Base-by-base conservation (phyloP, 129 eudicot species). In the Chrysanthemum seticuspe region DNA sequence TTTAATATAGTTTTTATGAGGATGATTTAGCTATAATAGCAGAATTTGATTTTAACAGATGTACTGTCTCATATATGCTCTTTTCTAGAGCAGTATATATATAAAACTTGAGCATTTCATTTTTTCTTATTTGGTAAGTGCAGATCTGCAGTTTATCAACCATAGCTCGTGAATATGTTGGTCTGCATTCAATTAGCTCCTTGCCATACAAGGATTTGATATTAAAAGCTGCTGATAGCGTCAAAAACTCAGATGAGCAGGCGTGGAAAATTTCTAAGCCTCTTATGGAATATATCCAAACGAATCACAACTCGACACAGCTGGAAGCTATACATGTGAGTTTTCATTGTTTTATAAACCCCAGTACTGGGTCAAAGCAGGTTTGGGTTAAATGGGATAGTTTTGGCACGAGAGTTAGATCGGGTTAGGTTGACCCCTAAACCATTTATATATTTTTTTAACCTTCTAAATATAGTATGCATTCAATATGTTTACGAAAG, bases 61-160 rank as follows among this genome's bases (percentile, higher is more conserved):
- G 47, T 6, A 40, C 47, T 40, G 47, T 40, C 9, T 40, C 47
- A 40, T 40, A 40, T 40, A 6, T 6, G 47, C 47, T 40, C 9
- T 8, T 40, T 40, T 40, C 10, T 40, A 40, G 47, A 40, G 36
- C 6, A 0, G 47, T 40, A 40, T 6, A 6, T 40, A 40, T 40
- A 40, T 40, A 40, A 40, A 40, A 40, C 47, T 40, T 40, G 10
- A 40, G 47, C 47, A 2, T 40, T 40, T 7, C 9, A 7, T 6
- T 1, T 6, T 40, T 40, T 40, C 47, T 40, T 40, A 40, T 40
- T 61, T 78, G 34, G 11, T 74, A 69, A 70, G 53, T 76, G 72
- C 85, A 94, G 98, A 78, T 94, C 68, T 90, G 97, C 88, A 94
- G 98, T 84, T 86, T 94, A 75, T 94, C 98, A 72, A 94, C 97